phyloP scores from a whole-genome alignment of 2,329 filamentous ascomycete species.

The Trichoderma arundinaceum region DNA sequence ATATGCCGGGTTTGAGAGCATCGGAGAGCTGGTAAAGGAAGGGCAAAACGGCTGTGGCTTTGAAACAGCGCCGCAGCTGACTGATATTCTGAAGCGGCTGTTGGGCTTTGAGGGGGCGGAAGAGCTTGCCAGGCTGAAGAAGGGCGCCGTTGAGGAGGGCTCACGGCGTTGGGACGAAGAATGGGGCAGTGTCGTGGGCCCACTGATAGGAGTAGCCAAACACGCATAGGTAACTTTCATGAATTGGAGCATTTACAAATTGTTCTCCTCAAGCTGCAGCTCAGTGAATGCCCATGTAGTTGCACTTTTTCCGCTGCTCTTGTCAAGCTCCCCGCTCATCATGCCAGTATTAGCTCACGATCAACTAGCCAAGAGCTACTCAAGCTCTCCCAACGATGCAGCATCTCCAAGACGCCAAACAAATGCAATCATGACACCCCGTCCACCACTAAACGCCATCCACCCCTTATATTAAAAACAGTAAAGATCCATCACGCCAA shows the following conservation, averaged over 20 bases:
- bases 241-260: background rate
- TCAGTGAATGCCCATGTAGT: background rate
- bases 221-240: constrained; percentile 21
- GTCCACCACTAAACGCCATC: constrained; percentile 23
- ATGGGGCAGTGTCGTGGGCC: constrained; percentile 84
- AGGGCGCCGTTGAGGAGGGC: constrained; percentile 76
- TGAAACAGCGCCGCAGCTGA: constrained; percentile 69
- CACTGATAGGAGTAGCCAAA: constrained; percentile 62
- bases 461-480: constrained; percentile 10
- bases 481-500: background rate
- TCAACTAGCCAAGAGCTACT: background rate
- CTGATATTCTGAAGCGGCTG: constrained; percentile 65
- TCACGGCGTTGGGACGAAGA: constrained; percentile 85
- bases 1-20: constrained; percentile 85
- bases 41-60: constrained; percentile 88
- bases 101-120: constrained; percentile 58
- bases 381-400: constrained; percentile 13
- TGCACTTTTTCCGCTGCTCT: background rate
- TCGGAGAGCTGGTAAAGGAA: constrained; percentile 87
- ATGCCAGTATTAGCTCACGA: background rate
- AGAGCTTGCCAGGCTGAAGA: constrained; percentile 65
- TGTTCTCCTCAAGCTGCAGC: background rate
- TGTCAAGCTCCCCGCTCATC: background rate
- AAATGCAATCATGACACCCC: constrained; percentile 23
- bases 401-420: constrained; percentile 30